Evolutionary conservation across 2,329 filamentous ascomycete genomes (phyloP).

Genomic region (Helicocarpus griseus): DNA sequence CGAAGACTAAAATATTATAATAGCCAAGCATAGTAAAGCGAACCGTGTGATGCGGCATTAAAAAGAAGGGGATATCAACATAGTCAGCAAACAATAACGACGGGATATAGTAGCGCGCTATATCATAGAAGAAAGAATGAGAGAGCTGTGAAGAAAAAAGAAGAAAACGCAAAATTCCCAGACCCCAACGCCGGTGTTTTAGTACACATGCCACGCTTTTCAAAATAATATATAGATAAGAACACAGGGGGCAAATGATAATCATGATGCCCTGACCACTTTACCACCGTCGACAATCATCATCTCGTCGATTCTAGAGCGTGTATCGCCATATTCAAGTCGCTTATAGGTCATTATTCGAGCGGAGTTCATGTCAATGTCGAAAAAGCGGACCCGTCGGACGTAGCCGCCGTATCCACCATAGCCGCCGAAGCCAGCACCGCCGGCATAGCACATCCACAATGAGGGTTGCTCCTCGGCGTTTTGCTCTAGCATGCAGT

Average conservation of each 20-base stretch:
- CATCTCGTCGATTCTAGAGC: conserved; percentile 47
- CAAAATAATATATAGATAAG: neutral
- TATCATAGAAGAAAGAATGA: neutral
- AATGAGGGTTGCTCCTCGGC: conserved; percentile 54
- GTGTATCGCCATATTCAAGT: conserved; percentile 55
- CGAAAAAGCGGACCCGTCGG: conserved; percentile 77
- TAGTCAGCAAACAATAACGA: neutral
- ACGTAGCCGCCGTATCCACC: conserved; percentile 81
- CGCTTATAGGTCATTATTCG: conserved; percentile 89
- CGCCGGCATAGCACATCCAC: conserved; percentile 98
- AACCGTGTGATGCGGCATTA: neutral
- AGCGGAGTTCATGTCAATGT: conserved; percentile 84
- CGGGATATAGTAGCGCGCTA: neutral
- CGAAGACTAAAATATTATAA: neutral
- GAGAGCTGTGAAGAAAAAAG: neutral
- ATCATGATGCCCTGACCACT: conserved; percentile 30
- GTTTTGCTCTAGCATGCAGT: conserved; percentile 63
- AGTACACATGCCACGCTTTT: neutral
- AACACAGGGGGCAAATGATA: neutral
- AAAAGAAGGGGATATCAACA: neutral
- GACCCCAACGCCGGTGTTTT: conserved; percentile 1
- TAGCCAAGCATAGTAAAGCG: neutral
- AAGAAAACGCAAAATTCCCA: neutral
- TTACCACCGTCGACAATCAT: conserved; percentile 51
- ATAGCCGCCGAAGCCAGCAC: conserved; percentile 86